Evolutionary conservation across 1,284 basidiomycete genomes (phyloP).

Genomic region (Singerocomus inundabilis): DNA sequence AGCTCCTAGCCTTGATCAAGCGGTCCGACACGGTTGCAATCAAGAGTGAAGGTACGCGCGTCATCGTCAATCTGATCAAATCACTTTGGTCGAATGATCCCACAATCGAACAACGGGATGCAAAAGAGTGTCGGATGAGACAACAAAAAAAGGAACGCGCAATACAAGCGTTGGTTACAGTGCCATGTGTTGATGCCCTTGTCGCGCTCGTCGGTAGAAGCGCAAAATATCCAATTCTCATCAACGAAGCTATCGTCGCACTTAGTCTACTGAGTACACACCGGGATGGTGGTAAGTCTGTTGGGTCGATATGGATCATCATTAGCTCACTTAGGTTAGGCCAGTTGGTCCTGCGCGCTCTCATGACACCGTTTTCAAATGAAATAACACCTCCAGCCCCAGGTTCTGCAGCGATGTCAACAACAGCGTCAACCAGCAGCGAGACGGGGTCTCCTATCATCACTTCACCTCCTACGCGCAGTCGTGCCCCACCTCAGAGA

Average conservation of each 20-base stretch:
- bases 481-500: slow-evolving; percentile 42
- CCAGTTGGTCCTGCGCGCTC: slow-evolving; percentile 56
- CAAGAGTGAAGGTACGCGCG: slow-evolving; percentile 86
- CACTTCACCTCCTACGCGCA: slow-evolving; percentile 37
- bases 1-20: slow-evolving; percentile 71
- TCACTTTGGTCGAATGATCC: slow-evolving; percentile 61
- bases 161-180: slow-evolving; percentile 51
- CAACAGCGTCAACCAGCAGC: slow-evolving; percentile 40
- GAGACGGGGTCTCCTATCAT: slow-evolving; percentile 45
- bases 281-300: slow-evolving; percentile 57
- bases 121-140: slow-evolving; percentile 33
- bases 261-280: slow-evolving; percentile 74
- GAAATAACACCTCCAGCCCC: slow-evolving; percentile 38
- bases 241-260: slow-evolving; percentile 89
- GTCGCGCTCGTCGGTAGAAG: slow-evolving; percentile 75
- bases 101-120: slow-evolving; percentile 27
- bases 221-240: slow-evolving; percentile 76
- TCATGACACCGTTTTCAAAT: slow-evolving; percentile 49
- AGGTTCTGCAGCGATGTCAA: slow-evolving; percentile 42
- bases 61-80: slow-evolving; percentile 81
- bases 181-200: slow-evolving; percentile 59
- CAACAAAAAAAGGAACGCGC: slow-evolving; percentile 53
- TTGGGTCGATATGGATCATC: neutral
- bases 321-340: slow-evolving; percentile 41
- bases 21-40: slow-evolving; percentile 83